Base-by-base conservation (phyloP, 345 rosid species). In the Sonneratia alba region DNA sequence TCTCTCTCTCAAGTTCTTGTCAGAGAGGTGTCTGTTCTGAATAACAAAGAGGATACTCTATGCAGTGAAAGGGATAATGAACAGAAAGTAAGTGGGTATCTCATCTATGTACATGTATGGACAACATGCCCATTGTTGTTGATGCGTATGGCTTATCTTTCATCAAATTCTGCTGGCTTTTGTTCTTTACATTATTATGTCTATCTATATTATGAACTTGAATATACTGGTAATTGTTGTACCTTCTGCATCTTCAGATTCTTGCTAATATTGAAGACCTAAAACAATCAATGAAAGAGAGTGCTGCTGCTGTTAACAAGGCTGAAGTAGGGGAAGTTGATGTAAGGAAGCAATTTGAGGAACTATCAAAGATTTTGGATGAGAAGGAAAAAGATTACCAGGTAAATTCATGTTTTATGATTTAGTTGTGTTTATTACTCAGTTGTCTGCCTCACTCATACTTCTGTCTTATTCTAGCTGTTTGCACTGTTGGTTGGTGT, bases 271-370 rank as follows among this genome's bases (percentile, higher is more conserved):
- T 92, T 71, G 96, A 88, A 82, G 99, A 95, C 71, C 75, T 89
- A 69, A 95, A 87, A 80, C 84, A 84, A 77, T 85, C 97, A 45
- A 75, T 86, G 24, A 84, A 87, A 82, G 97, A 89, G 77, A 90
- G 85, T 77, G 87, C 92, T 24, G 45, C 81, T 72, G 92, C 92
- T 67, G 85, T 95, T 70, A 88, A 71, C 74, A 88, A 79, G 80
- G 90, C 90, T 73, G 98, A 92, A 79, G 92, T 88, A 80, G 97
- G 99, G 74, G 87, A 90, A 59, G 86, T 89, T 63, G 92, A 85
- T 75, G 82, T 95, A 68, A 90, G 86, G 75, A 88, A 73, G 72
- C 84, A 83, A 81, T 76, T 75, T 62, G 92, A 86, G 69, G 91
- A 90, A 67, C 93, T 95, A 68, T 87, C 91, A 66, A 86, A 81